A percentile compares a stretch with the other conserved stretches of the same genome.
phyloP scores from a whole-genome alignment of 805 yeast genomes.

The Zygoascus tannicola region DNA sequence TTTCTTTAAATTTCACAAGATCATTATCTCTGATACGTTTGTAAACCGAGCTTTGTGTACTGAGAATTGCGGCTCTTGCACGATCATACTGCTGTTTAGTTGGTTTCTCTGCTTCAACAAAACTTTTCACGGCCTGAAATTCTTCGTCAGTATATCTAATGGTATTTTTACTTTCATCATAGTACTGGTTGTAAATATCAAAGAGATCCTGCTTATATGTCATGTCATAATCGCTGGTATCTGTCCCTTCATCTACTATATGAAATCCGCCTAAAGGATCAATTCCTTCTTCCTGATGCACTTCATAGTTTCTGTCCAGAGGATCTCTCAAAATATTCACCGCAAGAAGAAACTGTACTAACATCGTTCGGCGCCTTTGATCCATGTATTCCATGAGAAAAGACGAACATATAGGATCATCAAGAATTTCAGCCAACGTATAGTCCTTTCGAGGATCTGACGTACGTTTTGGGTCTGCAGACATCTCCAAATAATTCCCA shows the following conservation, averaged over 20 bases:
- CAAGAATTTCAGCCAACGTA: conserved; percentile 37
- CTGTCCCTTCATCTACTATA: conserved; percentile 19
- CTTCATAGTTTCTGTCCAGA: conserved; percentile 40
- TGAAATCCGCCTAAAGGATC: conserved; percentile 22
- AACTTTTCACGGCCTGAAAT: conserved; percentile 30
- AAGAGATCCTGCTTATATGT: conserved; percentile 45
- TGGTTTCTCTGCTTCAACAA: conserved; percentile 22
- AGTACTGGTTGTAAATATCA: conserved; percentile 39
- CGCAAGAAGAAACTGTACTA: conserved; percentile 56
- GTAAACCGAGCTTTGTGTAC: conserved; percentile 47
- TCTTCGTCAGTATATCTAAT: conserved; percentile 1
- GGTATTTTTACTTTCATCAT: conserved; percentile 19
- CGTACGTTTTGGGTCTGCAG: neutral
- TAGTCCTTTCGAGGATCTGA: conserved; percentile 23
- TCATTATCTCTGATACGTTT: conserved; percentile 43
- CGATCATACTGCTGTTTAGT: conserved; percentile 31
- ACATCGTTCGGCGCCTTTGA: conserved; percentile 34
- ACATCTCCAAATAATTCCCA: conserved; percentile 1
- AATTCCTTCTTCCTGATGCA: conserved; percentile 10
- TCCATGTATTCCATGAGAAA: conserved; percentile 51
- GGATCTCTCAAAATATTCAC: conserved; percentile 69
- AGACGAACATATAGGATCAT: conserved; percentile 39
- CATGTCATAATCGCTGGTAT: conserved; percentile 24
- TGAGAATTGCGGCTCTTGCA: conserved; percentile 53
- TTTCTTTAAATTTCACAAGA: conserved; percentile 50